Base-by-base conservation (phyloP, 1,284 basidiomycete species). In the Cystobasidiaceae sp. region DNA sequence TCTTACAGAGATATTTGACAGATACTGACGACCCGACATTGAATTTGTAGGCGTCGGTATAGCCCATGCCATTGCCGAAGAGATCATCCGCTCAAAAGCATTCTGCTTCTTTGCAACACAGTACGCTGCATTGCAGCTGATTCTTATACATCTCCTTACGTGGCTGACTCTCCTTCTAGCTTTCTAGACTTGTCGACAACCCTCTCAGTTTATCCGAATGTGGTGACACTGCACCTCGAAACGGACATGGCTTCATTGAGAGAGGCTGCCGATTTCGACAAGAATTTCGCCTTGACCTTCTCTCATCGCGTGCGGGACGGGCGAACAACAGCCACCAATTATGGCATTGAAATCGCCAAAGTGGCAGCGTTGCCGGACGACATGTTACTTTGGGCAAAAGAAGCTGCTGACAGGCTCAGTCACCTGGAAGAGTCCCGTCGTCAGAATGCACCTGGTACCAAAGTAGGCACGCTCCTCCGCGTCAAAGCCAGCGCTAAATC, bases 21-120 rank as follows among this genome's bases (percentile, higher is more conserved):
- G 96, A 93, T 0, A 87, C 90, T 3, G 86, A 91, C 0, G 78
- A 81, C 46, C 92, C 96, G 74, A 93, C 11, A 37, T n/a, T n/a
- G n/a, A n/a, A n/a, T 25, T 28, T 45, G 7, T 17, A 62, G 60
- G 94, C 0, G 78, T 91, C 13, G 94, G 91, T 0, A 86, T 97
- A 50, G 86, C 90, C 0, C 89, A 94, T 76, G 93, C 94, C 0
- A 89, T 97, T 64, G 89, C 90, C 0, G 93, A 97, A 75, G 84
- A 84, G 44, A 81, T 97, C 61, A 86, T 96, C 70, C 79, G 79
- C 46, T 77, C 82, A 43, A 88, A 87, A 91, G 71, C 63, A 43
- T 33, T 87, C 69, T 87, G 88, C 1, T 88, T 96, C 77, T 97
- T 97, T 73, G 87, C 90, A 5, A 97, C 93, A 81, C 93, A 74